Evolutionary conservation across 371 early-diverging fungal species (phyloP).

Genomic region (Rhizopus sp.): DNA sequence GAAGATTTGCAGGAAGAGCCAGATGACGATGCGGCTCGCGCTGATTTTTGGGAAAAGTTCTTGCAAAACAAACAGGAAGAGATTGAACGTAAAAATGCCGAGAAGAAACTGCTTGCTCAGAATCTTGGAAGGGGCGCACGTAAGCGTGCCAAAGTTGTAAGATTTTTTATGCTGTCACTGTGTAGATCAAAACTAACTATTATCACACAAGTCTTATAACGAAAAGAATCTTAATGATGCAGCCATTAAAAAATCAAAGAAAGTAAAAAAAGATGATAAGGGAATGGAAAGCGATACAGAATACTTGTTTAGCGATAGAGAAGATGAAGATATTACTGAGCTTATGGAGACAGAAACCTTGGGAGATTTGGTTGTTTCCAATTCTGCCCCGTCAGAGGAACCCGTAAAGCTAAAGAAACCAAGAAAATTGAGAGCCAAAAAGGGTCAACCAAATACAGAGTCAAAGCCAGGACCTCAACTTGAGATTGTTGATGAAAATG

Average conservation of each 20-base stretch:
- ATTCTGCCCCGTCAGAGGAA: not conserved
- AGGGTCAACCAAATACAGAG: too few relatives aligned
- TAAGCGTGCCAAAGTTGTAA: slow-evolving; percentile 35
- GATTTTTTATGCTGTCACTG: not conserved
- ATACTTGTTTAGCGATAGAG: not conserved
- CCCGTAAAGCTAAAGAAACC: not conserved
- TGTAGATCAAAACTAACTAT: not conserved
- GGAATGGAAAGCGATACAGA: not conserved
- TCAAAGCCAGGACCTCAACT: too few relatives aligned
- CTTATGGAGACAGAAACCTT: not conserved
- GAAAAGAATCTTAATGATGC: not conserved
- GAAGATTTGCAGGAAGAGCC: slow-evolving; percentile 22
- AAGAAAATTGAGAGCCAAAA: too few relatives aligned
- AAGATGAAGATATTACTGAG: slow-evolving; percentile 5
- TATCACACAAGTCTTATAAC: not conserved
- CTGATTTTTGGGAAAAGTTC: slow-evolving; percentile 54
- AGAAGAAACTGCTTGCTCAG: slow-evolving; percentile 14
- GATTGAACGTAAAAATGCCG: slow-evolving; percentile 17
- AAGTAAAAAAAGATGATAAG: not conserved
- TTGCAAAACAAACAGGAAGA: slow-evolving; percentile 27
- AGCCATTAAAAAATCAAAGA: too few relatives aligned
- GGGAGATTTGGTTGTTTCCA: not conserved
- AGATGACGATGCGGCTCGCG: slow-evolving; percentile 21
- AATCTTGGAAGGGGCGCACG: slow-evolving; percentile 44
- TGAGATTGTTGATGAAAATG: too few relatives aligned